Percentiles rank a stretch among this genome's conserved stretches.
Evolutionary conservation across 2,329 filamentous ascomycete species (phyloP).

Genomic region (Beauveria rudraprayagi): DNA sequence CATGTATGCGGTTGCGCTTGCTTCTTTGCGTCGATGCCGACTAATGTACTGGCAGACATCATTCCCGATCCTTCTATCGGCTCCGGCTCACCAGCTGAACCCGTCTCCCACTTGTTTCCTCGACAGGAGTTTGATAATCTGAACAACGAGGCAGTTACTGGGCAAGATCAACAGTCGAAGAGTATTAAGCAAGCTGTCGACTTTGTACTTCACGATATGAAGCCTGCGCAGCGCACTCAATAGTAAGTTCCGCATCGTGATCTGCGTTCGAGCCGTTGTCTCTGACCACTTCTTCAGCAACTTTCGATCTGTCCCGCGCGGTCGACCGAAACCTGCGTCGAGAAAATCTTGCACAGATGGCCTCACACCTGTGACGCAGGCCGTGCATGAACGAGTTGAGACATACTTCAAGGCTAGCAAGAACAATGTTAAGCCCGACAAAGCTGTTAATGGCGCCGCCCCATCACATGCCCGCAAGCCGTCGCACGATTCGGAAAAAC

Average conservation of each 20-base stretch:
- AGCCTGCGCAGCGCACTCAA: slow-evolving; percentile 60
- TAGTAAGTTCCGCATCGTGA: slow-evolving; percentile 41
- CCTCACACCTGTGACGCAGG: slow-evolving; percentile 40
- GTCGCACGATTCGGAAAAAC: not conserved
- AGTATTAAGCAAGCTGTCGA: slow-evolving; percentile 63
- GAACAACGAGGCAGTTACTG: slow-evolving; percentile 56
- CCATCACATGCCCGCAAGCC: slow-evolving; percentile 12
- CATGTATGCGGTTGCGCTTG: slow-evolving; percentile 43
- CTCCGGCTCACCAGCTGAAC: slow-evolving; percentile 43
- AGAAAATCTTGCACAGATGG: slow-evolving; percentile 28
- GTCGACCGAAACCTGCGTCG: slow-evolving; percentile 16
- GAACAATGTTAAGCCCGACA: slow-evolving; percentile 15
- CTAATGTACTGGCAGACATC: slow-evolving; percentile 40
- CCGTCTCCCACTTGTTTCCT: slow-evolving; percentile 43
- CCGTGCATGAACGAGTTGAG: slow-evolving; percentile 33
- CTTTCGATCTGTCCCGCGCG: slow-evolving; percentile 32
- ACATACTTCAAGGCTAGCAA: slow-evolving; percentile 33
- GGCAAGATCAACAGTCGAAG: slow-evolving; percentile 49
- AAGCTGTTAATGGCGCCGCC: slow-evolving; percentile 7
- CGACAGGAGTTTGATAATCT: slow-evolving; percentile 55
- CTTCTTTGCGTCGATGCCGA: not conserved
- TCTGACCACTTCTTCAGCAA: slow-evolving; percentile 37
- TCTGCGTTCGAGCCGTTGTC: not conserved
- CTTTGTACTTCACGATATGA: slow-evolving; percentile 67
- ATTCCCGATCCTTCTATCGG: slow-evolving; percentile 58